Evolutionary conservation across 2,329 filamentous ascomycete species (phyloP), one percentile per base, ranked within the genome.

Genomic region (Sarocladium oryzae): DNA sequence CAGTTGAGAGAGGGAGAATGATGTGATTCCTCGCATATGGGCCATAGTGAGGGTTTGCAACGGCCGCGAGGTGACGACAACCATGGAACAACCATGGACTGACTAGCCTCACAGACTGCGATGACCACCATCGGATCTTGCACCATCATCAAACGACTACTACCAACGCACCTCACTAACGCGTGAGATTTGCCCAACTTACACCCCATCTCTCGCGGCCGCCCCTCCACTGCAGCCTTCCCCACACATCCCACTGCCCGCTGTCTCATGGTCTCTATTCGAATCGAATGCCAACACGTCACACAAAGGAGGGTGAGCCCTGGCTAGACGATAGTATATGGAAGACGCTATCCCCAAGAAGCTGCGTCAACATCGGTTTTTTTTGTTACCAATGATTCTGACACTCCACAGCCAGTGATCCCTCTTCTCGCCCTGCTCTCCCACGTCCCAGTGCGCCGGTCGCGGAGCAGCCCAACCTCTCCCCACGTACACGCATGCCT

Each of bases 241-340:
- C 40, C 40, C 40, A 24, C 40, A 26, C 23, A 43, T 43, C 40
- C 40, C 40, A 43, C 40, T 11, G 26, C 23, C 40, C 20, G n/a
- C n/a, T n/a, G n/a, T n/a, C n/a, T 3, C 28, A 30, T 7, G 28
- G 28, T 7, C 28, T 13, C 4, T 26, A 4, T 43, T 26, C 23
- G 21, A 43, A 43, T 43, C 23, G 40, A 10, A 43, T 6, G 23
- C 7, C 40, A 43, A 43, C 40, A 43, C 40, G 40, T 43, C 40
- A 43, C 40, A 43, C 40, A 26, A 43, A 26, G 40, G 21, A 43
- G 40, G 40, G 40, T 28, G 37, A 43, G 21, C 40, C 40, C 40
- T 28, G n/a, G 23, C 5, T 18, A 4, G 21, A 21, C 6, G 36
- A 20, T 16, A 26, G 21, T 28, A n/a, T 26, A 43, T 8, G 7